Conservation (phyloP, 108 stramenopile species). For the Chaetoceros tenuissimus region DNA sequence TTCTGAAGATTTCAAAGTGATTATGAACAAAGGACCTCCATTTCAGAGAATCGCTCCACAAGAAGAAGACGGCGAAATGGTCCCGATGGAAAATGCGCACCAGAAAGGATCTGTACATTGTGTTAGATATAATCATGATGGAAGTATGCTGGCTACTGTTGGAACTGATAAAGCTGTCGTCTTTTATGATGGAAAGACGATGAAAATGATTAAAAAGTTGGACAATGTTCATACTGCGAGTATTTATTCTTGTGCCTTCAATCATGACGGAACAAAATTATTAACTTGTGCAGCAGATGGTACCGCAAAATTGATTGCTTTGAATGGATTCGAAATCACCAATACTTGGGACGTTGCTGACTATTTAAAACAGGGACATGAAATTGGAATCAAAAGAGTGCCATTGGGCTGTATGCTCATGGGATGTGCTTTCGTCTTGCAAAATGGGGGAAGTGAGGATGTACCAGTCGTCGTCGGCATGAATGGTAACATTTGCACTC, state of each 20-base stretch:
- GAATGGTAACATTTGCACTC: slow-evolving; percentile 77
- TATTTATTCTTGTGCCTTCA: slow-evolving; percentile 86
- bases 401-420: slow-evolving; percentile 66
- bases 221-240: slow-evolving; percentile 61
- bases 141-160: slow-evolving; percentile 60
- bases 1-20: slow-evolving; percentile 75
- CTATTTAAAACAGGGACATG: slow-evolving; percentile 37
- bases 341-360: slow-evolving; percentile 57
- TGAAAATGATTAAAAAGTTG: slow-evolving; percentile 35
- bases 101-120: slow-evolving; percentile 67
- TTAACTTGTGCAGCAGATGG: slow-evolving; percentile 92
- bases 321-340: slow-evolving; percentile 18
- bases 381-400: slow-evolving; percentile 29
- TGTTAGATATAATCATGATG: slow-evolving; percentile 77
- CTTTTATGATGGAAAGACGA: slow-evolving; percentile 75
- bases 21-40: slow-evolving; percentile 92
- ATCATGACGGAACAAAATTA: slow-evolving; percentile 51
- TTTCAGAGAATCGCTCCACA: slow-evolving; percentile 75
- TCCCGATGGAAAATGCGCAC: slow-evolving; percentile 46
- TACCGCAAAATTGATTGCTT: slow-evolving; percentile 68
- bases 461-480: slow-evolving; percentile 65
- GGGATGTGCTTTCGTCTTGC: slow-evolving; percentile 64
- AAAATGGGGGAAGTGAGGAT: slow-evolving; percentile 17
- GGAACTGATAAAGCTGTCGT: slow-evolving; percentile 75
- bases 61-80: slow-evolving; percentile 28